Conservation (phyloP, 192 early-diverging fungal genomes). For the Coemansia sp. region DNA sequence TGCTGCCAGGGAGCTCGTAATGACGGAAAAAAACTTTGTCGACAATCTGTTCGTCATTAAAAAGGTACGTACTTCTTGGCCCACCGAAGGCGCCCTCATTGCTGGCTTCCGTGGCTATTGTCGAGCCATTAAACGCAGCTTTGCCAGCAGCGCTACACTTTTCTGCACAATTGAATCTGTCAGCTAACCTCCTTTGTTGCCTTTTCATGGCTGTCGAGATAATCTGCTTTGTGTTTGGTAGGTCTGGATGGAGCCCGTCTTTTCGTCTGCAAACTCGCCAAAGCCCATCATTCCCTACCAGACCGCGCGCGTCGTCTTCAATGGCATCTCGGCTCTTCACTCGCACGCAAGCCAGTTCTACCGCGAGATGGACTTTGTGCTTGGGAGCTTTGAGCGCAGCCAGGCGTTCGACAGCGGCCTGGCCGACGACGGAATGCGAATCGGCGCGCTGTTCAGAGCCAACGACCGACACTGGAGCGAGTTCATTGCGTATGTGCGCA, state of each 20-base stretch:
- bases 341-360: slow-evolving; percentile 51
- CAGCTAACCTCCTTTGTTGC: neutral
- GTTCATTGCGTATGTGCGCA: slow-evolving; percentile 50
- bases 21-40: slow-evolving; percentile 54
- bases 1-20: slow-evolving; percentile 47
- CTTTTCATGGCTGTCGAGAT: neutral
- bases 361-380: slow-evolving; percentile 49
- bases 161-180: neutral
- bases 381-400: slow-evolving; percentile 44
- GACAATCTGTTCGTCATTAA: slow-evolving; percentile 54
- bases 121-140: neutral
- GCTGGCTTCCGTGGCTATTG: neutral
- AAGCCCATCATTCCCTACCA: slow-evolving; percentile 55
- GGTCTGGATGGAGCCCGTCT: slow-evolving; percentile 55
- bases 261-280: slow-evolving; percentile 48
- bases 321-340: slow-evolving; percentile 43
- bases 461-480: slow-evolving; percentile 46
- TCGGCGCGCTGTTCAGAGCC: slow-evolving; percentile 45
- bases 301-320: slow-evolving; percentile 42
- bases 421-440: slow-evolving; percentile 45
- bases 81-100: neutral
- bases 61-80: slow-evolving; percentile 37
- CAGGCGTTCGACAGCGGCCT: slow-evolving; percentile 6
- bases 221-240: neutral
- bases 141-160: neutral